Conservation (phyloP, 2,329 filamentous ascomycete genomes). For the Hypoxylon sp. region DNA sequence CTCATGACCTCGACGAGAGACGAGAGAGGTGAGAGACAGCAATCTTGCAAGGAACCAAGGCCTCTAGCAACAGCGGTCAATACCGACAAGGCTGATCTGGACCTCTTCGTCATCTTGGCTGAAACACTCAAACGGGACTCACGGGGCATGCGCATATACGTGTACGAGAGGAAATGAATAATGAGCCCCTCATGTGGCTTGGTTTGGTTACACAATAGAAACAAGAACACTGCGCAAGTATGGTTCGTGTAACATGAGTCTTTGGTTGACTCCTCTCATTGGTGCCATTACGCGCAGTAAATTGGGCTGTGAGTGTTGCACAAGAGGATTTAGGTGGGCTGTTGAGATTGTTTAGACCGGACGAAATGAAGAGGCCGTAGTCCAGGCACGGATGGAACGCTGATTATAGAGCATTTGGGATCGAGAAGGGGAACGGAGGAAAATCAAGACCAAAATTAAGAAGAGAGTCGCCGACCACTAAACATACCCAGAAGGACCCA, state of each 20-base stretch:
- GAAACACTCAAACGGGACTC: constrained; percentile 14
- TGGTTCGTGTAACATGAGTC: constrained; percentile 14
- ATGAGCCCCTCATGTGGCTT: background rate
- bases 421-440: background rate
- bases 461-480: background rate
- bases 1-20: background rate
- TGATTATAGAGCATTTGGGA: constrained; percentile 1
- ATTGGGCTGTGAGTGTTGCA: constrained; percentile 15
- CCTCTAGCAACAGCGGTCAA: background rate
- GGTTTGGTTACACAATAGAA: constrained; percentile 16
- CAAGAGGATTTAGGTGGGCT: constrained; percentile 14
- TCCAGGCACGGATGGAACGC: background rate
- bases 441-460: constrained; percentile 11
- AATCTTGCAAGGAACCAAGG: background rate
- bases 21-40: background rate
- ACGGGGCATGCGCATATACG: background rate
- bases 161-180: constrained; percentile 8
- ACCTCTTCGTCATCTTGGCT: constrained; percentile 9
- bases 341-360: background rate
- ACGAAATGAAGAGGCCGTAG: background rate
- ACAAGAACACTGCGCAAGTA: constrained; percentile 1
- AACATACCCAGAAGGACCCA: constrained; percentile 12
- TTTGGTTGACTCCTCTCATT: background rate
- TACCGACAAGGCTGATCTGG: constrained; percentile 9
- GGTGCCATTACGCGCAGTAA: constrained; percentile 5